Evolutionary conservation across 148 eudicot genomes (phyloP).

Genomic region (Rheum nobile): DNA sequence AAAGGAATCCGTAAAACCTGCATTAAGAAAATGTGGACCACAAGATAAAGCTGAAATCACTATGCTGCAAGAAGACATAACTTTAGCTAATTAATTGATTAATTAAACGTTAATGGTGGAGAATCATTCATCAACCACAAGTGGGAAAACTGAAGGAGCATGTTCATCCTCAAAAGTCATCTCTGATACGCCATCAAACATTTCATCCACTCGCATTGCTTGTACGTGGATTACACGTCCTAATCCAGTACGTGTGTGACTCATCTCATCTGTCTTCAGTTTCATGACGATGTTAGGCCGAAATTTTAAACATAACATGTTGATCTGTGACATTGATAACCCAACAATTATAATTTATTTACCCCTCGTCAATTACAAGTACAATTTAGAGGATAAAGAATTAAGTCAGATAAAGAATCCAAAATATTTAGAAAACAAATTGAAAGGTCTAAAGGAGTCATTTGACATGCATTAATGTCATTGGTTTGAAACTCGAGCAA

Average conservation of each 20-base stretch:
- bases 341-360: neutral
- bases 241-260: neutral
- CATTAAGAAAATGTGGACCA: conserved; percentile 35
- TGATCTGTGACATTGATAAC: neutral
- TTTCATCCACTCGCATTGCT: neutral
- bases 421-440: too few relatives aligned
- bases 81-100: conserved; percentile 6
- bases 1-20: conserved; percentile 24
- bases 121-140: conserved; percentile 15
- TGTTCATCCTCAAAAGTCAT: conserved; percentile 7
- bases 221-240: neutral
- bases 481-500: neutral
- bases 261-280: too few relatives aligned
- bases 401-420: neutral
- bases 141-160: conserved; percentile 13
- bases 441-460: neutral
- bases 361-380: neutral
- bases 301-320: neutral
- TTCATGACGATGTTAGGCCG: neutral
- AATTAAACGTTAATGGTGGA: conserved; percentile 15
- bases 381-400: neutral
- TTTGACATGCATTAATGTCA: neutral
- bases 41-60: conserved; percentile 15
- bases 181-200: neutral
- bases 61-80: neutral